Percentiles rank a stretch among this genome's conserved stretches.
phyloP scores from a whole-genome alignment of 495 filamentous ascomycete genomes.

The Neurospora sublineolata region DNA sequence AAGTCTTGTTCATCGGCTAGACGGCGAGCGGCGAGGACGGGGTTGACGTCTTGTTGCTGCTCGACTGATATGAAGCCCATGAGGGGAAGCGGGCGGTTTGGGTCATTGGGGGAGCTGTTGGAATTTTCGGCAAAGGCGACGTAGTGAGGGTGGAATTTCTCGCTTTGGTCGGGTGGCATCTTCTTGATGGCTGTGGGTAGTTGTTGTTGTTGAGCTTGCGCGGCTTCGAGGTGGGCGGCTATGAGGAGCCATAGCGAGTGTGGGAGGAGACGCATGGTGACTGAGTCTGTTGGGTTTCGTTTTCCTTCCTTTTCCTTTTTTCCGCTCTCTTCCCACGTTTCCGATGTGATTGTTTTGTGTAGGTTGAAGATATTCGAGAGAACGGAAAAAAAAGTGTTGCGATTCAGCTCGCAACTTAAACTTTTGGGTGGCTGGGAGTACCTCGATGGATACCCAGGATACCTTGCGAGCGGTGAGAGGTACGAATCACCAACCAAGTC shows the following conservation, averaged over 20 bases:
- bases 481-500: background rate
- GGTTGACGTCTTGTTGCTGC: background rate
- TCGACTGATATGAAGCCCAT: background rate
- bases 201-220: slow-evolving; percentile 12
- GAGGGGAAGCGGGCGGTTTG: background rate
- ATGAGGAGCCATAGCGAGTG: slow-evolving; percentile 39
- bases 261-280: slow-evolving; percentile 38
- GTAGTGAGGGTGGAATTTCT: slow-evolving; percentile 69
- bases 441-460: background rate
- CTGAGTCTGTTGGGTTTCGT: background rate
- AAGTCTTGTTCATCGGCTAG: slow-evolving; percentile 11
- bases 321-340: background rate
- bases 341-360: background rate
- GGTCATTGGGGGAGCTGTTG: slow-evolving; percentile 6
- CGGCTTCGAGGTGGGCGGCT: slow-evolving; percentile 20
- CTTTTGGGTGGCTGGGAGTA: background rate
- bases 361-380: background rate
- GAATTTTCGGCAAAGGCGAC: slow-evolving; percentile 35
- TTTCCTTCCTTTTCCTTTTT: background rate
- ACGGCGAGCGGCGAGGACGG: slow-evolving; percentile 9
- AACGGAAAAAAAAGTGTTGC: background rate
- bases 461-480: background rate
- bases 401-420: background rate
- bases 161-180: slow-evolving; percentile 69
- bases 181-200: slow-evolving; percentile 47